A percentile compares a stretch with the other conserved stretches of the same genome.
phyloP scores from a whole-genome alignment of 345 rosid genomes.

The Melaleuca quinquenervia region DNA sequence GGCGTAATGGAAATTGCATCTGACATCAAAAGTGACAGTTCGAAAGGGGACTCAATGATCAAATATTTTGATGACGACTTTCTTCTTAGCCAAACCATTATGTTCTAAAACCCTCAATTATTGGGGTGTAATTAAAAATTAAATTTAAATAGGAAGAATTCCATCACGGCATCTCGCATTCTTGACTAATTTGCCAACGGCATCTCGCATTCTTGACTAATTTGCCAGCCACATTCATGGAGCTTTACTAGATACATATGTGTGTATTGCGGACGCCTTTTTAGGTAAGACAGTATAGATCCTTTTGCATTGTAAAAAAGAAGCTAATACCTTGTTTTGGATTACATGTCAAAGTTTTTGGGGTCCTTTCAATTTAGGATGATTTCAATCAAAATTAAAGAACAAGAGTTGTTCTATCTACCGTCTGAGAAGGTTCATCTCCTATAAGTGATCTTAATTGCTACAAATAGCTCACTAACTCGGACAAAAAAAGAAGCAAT shows the following conservation, averaged over 20 bases:
- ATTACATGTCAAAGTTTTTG: neutral
- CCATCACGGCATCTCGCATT: neutral
- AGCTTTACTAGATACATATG: neutral
- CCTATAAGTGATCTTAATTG: no score
- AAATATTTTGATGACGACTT: neutral
- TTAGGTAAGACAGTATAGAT: neutral
- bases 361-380: neutral
- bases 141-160: neutral
- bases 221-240: neutral
- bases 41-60: neutral
- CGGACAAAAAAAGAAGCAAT: no score
- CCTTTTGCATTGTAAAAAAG: neutral
- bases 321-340: neutral
- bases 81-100: neutral
- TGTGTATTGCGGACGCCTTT: neutral
- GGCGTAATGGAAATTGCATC: neutral
- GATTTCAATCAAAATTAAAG: no score
- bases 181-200: neutral
- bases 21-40: neutral
- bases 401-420: no score
- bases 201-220: neutral
- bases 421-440: no score
- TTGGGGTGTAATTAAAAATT: rapidly evolving
- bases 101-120: neutral
- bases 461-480: no score